Evolutionary conservation across 1,284 basidiomycete species (phyloP).

Genomic region (Cryptococcus sp.): DNA sequence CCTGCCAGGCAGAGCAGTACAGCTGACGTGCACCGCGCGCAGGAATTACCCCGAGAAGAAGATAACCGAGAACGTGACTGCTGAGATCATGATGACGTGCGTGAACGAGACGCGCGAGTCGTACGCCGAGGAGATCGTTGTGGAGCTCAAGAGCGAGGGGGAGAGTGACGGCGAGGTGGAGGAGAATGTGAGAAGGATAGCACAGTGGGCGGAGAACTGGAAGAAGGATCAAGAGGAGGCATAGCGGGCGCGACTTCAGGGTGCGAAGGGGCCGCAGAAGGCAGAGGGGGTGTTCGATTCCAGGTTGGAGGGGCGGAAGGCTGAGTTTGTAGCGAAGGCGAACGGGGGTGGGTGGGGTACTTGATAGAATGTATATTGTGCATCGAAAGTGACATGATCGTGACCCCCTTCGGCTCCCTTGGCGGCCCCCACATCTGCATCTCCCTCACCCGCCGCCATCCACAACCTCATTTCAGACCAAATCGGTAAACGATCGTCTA

Average conservation of each 20-base stretch:
- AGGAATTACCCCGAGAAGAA: conserved; percentile 89
- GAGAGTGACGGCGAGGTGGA: conserved; percentile 67
- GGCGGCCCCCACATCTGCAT: background rate
- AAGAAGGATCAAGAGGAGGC: conserved; percentile 27
- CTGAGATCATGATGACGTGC: conserved; percentile 96
- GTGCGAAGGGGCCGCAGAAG: too few relatives aligned
- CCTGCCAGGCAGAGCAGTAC: background rate
- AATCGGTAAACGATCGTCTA: conserved; percentile 2
- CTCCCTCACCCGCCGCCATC: background rate
- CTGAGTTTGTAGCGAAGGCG: too few relatives aligned
- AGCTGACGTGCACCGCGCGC: conserved; percentile 1
- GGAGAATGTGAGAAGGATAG: conserved; percentile 76
- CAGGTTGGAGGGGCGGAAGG: too few relatives aligned
- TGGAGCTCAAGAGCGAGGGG: conserved; percentile 77
- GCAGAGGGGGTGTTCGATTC: too few relatives aligned
- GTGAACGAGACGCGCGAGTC: conserved; percentile 81
- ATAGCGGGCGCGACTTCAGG: background rate
- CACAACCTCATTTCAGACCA: background rate
- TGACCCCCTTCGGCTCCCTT: background rate
- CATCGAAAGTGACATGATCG: background rate
- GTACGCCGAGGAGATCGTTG: conserved; percentile 79
- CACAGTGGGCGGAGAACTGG: conserved; percentile 83
- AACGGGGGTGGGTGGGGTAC: too few relatives aligned
- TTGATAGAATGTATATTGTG: conserved; percentile 9
- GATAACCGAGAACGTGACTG: conserved; percentile 96